phyloP scores from a whole-genome alignment of 106 monocot species.

The Narthecium ossifragum region DNA sequence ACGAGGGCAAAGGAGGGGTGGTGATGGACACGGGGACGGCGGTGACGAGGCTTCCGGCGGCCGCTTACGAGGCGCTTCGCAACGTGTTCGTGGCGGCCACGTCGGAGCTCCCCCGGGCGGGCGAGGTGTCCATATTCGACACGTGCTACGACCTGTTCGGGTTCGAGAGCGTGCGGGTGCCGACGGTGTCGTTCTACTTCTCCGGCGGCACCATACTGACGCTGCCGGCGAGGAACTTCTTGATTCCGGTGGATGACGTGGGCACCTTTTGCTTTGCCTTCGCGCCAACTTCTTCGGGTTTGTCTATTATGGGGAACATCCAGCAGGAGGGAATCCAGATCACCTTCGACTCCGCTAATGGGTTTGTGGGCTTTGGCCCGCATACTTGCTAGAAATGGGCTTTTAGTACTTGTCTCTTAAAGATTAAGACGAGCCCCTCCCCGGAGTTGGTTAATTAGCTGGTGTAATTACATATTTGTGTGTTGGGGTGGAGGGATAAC shows the following conservation, averaged over 20 bases:
- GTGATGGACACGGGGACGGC: constrained; percentile 79
- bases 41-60: constrained; percentile 48
- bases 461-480: too few relatives aligned
- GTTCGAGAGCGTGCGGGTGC: constrained; percentile 61
- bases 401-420: not conserved
- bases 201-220: constrained; percentile 45
- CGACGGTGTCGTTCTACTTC: constrained; percentile 74
- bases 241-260: constrained; percentile 59
- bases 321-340: constrained; percentile 85
- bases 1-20: constrained; percentile 44
- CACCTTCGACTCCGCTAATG: constrained; percentile 59
- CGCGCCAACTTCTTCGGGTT: constrained; percentile 31
- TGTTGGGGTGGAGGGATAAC: too few relatives aligned
- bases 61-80: constrained; percentile 45
- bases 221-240: constrained; percentile 63
- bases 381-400: constrained; percentile 53
- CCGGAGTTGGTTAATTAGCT: too few relatives aligned
- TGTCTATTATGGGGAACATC: constrained; percentile 69
- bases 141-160: constrained; percentile 60
- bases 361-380: constrained; percentile 71
- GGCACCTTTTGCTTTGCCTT: constrained; percentile 72
- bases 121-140: constrained; percentile 70
- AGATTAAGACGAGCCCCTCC: too few relatives aligned
- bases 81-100: constrained; percentile 32
- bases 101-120: constrained; percentile 35